Conservation (phyloP, 306 rosid species). For the Dalbergia cochinchinensis region DNA sequence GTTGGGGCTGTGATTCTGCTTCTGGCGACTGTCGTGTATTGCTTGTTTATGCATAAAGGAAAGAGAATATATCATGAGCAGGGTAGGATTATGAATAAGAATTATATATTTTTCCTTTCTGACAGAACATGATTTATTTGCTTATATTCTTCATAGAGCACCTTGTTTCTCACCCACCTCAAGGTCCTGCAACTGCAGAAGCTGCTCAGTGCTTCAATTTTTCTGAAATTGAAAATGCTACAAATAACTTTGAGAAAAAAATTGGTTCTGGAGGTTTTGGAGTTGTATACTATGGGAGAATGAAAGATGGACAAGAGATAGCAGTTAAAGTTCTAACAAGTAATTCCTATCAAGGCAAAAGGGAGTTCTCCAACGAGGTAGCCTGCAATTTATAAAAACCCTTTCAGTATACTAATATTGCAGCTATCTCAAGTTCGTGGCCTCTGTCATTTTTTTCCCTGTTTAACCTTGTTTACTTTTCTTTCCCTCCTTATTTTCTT, state of each 20-base stretch:
- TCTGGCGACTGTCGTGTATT: slow-evolving; percentile 71
- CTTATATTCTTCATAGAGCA: slow-evolving; percentile 54
- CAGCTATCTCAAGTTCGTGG: not conserved
- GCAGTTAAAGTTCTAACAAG: slow-evolving; percentile 87
- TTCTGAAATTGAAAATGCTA: slow-evolving; percentile 77
- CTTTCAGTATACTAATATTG: slow-evolving; percentile 30
- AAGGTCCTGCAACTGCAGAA: slow-evolving; percentile 62
- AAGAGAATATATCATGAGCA: slow-evolving; percentile 53
- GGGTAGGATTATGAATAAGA: slow-evolving; percentile 58
- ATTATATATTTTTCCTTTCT: slow-evolving; percentile 16
- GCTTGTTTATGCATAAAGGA: slow-evolving; percentile 65
- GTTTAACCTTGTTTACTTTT: not conserved
- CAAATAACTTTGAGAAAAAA: slow-evolving; percentile 77
- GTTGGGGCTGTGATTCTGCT: slow-evolving; percentile 79
- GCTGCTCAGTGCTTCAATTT: slow-evolving; percentile 78
- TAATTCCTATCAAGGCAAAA: slow-evolving; percentile 92
- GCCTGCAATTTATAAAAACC: slow-evolving; percentile 45
- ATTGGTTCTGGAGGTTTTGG: slow-evolving; percentile 98
- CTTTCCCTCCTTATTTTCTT: not conserved
- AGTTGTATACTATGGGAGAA: slow-evolving; percentile 83
- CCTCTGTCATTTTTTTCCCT: not conserved
- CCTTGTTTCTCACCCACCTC: slow-evolving; percentile 55
- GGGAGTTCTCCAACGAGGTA: slow-evolving; percentile 97
- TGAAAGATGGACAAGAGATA: slow-evolving; percentile 83
- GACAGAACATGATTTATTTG: slow-evolving; percentile 37